A percentile compares a stretch with the other conserved stretches of the same genome.
These are phyloP conservation scores for Saccharum officinarum DNA, from an alignment of 176 grass and related monocot species.

Conservation along the genomic window DNA sequence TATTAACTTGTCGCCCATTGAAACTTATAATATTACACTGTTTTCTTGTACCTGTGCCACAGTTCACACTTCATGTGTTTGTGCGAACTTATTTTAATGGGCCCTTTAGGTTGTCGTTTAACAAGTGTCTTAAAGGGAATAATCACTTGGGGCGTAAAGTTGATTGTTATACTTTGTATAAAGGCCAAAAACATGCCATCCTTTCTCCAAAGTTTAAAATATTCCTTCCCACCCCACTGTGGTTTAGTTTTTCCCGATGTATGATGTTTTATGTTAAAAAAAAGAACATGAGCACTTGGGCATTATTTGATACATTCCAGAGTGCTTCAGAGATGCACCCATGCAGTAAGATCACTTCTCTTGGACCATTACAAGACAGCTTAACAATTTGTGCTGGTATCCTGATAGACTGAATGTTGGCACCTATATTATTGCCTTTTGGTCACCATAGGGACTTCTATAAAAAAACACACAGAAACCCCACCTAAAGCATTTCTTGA, in stretches of 20 bases:
- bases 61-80: neutral
- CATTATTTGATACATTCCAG: neutral
- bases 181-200: neutral
- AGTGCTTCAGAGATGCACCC: neutral
- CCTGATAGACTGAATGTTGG: neutral
- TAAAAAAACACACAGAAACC: neutral
- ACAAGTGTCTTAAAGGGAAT: neutral
- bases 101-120: neutral
- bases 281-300: neutral
- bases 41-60: neutral
- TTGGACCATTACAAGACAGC: neutral
- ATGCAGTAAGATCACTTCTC: neutral
- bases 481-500: neutral
- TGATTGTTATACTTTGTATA: neutral
- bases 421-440: neutral
- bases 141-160: neutral
- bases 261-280: constrained; percentile 7
- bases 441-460: neutral
- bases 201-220: neutral
- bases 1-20: neutral
- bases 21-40: neutral
- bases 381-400: neutral
- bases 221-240: neutral
- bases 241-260: neutral
- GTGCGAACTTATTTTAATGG: neutral